Base-by-base conservation (phyloP, 345 rosid genomes). In the Bretschneidera sinensis region DNA sequence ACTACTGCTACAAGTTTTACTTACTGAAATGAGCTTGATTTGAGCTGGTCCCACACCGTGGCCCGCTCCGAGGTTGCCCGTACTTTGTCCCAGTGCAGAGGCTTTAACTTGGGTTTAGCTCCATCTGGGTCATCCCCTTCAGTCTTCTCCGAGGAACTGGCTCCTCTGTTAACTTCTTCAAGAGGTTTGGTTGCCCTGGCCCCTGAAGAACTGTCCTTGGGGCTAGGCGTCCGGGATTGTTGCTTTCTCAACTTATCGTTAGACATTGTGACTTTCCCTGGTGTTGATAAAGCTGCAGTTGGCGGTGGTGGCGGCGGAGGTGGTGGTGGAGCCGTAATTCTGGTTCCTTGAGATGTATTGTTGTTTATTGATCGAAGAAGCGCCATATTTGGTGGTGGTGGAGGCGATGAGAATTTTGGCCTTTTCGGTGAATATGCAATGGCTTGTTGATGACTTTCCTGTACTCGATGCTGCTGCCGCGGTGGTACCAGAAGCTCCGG, bases 71-170 rank as follows among this genome's bases (percentile, higher is more conserved):
- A 92, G 70, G 94, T 84, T 17, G 99, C 99, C 39, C 92, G 77
- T 34, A 94, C 99, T 81, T 94, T 94, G 83, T 94, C 99, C 98
- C 99, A 94, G 54, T 94, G 99, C 49, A 94, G 79, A 43, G 99
- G 88, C 75, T 89, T 94, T 69, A 94, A 64, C 77, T 82, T 89
- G 57, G 97, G 97, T 57, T 71, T 85, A 17, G 78, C 78, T 67
- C 86, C 89, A 43, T 85, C 96, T 10, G 72, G 78, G 22, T 86
- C 91, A n/a, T 84, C 95, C 31, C 72, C 83, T 61, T 81, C 82
- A 22, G 61, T 71, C 72, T 73, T 83, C 75, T 83, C 89, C 9
- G 79, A 68, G 34, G 86, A 76, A 62, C 67, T 34, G 13, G 48
- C 68, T 64, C 78, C 70, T 0, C 24, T 48, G 5, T 48, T 19